phyloP scores from a whole-genome alignment of 2,329 filamentous ascomycete species.

The Orbilia quercus region DNA sequence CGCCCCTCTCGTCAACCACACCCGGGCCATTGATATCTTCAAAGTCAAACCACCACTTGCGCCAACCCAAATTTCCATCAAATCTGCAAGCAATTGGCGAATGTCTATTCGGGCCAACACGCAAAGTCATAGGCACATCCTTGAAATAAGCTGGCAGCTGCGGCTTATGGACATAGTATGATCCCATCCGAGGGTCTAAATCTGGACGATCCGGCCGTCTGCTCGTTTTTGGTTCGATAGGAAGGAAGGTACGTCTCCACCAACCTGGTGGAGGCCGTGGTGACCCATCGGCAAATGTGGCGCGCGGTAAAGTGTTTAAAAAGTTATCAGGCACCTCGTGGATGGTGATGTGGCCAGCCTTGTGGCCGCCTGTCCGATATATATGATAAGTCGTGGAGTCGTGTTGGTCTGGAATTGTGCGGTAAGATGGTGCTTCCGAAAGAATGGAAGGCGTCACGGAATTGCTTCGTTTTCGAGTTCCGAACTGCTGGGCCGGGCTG shows the following conservation, averaged over 20 bases:
- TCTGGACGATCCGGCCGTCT: slow-evolving; percentile 40
- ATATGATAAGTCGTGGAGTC: slow-evolving; percentile 52
- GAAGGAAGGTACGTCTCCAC: slow-evolving; percentile 25
- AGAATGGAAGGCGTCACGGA: slow-evolving; percentile 40
- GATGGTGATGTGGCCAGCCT: slow-evolving; percentile 29
- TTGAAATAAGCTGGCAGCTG: slow-evolving; percentile 5
- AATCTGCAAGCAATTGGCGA: slow-evolving; percentile 52
- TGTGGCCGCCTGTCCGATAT: slow-evolving; percentile 27
- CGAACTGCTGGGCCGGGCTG: slow-evolving; percentile 20
- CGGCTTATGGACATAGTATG: slow-evolving; percentile 51
- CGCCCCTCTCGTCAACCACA: slow-evolving; percentile 51
- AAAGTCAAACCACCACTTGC: slow-evolving; percentile 50
- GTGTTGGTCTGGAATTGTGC: slow-evolving; percentile 48
- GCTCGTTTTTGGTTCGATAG: slow-evolving; percentile 23
- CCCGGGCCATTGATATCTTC: slow-evolving; percentile 54
- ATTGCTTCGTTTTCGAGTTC: slow-evolving; percentile 37
- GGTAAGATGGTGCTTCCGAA: slow-evolving; percentile 50
- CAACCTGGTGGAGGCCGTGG: slow-evolving; percentile 31
- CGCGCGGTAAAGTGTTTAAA: slow-evolving; percentile 29
- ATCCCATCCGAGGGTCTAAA: slow-evolving; percentile 45
- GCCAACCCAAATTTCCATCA: slow-evolving; percentile 37
- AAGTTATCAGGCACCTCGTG: slow-evolving; percentile 46
- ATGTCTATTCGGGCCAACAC: slow-evolving; percentile 39
- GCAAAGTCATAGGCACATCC: slow-evolving; percentile 30
- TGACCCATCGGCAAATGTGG: slow-evolving; percentile 41